Evolutionary conservation across 495 filamentous ascomycete genomes (phyloP).

Genomic region (Hypoxylon fuscum): DNA sequence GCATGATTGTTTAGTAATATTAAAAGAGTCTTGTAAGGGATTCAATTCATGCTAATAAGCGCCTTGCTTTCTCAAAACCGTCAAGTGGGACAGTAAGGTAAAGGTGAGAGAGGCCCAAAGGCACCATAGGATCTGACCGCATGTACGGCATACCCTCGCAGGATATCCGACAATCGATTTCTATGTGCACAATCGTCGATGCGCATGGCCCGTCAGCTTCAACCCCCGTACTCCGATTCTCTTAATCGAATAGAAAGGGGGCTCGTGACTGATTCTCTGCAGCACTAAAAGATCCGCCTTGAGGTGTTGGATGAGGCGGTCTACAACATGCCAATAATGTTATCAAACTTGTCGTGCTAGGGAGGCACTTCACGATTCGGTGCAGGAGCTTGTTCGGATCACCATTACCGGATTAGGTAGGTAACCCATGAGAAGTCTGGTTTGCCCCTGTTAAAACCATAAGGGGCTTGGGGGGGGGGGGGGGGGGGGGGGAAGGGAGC

Average conservation of each 20-base stretch:
- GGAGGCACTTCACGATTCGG: conserved; percentile 18
- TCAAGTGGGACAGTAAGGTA: too few species aligned
- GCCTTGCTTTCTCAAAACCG: neutral
- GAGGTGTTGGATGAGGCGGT: conserved; percentile 21
- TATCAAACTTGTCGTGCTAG: conserved; percentile 2
- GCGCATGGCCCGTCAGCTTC: conserved; percentile 3
- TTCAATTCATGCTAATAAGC: too few species aligned
- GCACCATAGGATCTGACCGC: conserved; percentile 20
- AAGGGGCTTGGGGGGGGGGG: neutral
- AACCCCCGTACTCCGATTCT: conserved; percentile 7
- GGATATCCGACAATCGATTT: conserved; percentile 43
- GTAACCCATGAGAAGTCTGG: conserved; percentile 1
- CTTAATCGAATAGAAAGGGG: conserved; percentile 14
- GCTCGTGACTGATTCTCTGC: conserved; percentile 23
- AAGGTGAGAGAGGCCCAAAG: too few species aligned
- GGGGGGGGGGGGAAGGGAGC: neutral
- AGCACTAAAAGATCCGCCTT: neutral
- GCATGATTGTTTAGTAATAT: too few species aligned
- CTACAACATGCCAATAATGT: conserved; percentile 22
- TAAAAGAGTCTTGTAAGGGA: too few species aligned
- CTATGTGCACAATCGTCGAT: conserved; percentile 42
- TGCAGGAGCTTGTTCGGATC: conserved; percentile 20
- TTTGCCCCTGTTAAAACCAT: conserved; percentile 1
- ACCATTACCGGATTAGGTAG: conserved; percentile 32
- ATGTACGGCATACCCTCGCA: conserved; percentile 23